Evolutionary conservation across 805 yeast genomes (phyloP), one percentile per base, ranked within the genome.

Genomic region (Zygotorulaspora florentina): DNA sequence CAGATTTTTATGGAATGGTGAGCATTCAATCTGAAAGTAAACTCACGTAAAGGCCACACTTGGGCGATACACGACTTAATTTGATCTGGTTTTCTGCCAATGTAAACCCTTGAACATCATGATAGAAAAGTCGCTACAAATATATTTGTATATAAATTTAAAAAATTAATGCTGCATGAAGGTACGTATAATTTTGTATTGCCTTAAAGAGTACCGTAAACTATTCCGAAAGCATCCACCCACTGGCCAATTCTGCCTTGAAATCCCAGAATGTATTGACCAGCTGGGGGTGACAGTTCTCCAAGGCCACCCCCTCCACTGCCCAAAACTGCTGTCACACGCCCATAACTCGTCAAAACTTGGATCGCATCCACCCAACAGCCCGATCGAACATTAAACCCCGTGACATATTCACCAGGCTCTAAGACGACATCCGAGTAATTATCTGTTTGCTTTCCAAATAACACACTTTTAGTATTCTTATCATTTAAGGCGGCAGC

Each of bases 361-460:
- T 86, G 93, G 17, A 87, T 69, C 1, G 84, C 96, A 70, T 93
- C 98, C 4, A 93, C 71, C 97, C 98, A 93, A 1, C 74, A 80
- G 9, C 98, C 98, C 35, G 80, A 72, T 52, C 95, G 73, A 38
- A 88, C 67, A 35, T 75, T 72, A 44, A 90, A 68, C 20, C 83
- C 84, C 2, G 71, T 62, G 7, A 91, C 68, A 8, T 53, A 47
- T 59, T 91, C 96, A 39, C 80, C 86, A 0, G 62, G 62, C 2
- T 69, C 68, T n/a, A 89, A 56, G 1, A 59, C 61, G 47, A 83
- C 75, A 48, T 83, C 89, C 0, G 81, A 58, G 50, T 72, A 81
- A 47, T 77, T 71, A 8, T 54, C 53, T 5, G 76, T 81, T 45
- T 71, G 68, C 20, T 77, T 77, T 3, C 91, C 93, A 41, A 81